Evolutionary conservation across 1,284 basidiomycete genomes (phyloP).

Genomic region (Malassezia equina): DNA sequence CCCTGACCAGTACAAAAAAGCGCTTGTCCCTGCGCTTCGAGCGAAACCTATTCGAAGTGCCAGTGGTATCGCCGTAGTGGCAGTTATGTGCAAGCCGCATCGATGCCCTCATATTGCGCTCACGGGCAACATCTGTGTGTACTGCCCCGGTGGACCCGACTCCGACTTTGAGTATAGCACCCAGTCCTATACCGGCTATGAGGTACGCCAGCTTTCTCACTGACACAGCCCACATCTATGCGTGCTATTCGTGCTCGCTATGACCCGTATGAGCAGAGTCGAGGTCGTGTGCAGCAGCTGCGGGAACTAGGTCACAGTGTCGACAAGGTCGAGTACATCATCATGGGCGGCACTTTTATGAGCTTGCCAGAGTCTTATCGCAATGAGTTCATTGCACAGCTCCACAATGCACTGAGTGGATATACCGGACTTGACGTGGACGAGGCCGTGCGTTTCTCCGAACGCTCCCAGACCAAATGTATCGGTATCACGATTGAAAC

Average conservation of each 20-base stretch:
- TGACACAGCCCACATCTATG: conserved; percentile 79
- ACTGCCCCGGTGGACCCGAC: conserved; percentile 97
- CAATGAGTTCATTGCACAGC: conserved; percentile 81
- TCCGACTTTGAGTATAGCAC: conserved; percentile 99
- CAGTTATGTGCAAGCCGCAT: conserved; percentile 99
- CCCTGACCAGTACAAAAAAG: conserved; percentile 90
- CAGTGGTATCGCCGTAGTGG: conserved; percentile 94
- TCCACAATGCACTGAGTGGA: conserved; percentile 93
- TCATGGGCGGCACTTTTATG: conserved; percentile 99
- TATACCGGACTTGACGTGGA: conserved; percentile 83
- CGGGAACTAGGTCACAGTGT: conserved; percentile 89
- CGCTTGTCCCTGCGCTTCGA: conserved; percentile 75
- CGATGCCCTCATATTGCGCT: conserved; percentile 98
- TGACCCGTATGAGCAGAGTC: conserved; percentile 95
- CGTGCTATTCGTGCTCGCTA: conserved; percentile 94
- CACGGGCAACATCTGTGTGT: conserved; percentile 99
- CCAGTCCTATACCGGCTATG: conserved; percentile 88
- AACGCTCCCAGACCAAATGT: conserved; percentile 93
- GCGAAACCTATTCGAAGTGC: conserved; percentile 96
- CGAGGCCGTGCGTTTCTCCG: conserved; percentile 95
- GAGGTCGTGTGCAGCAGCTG: conserved; percentile 87
- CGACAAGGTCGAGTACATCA: conserved; percentile 97
- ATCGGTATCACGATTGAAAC: conserved; percentile 99
- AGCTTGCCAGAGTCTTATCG: conserved; percentile 95
- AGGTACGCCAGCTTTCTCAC: not conserved